These are phyloP conservation scores for Bothriochloa decipiens DNA, from an alignment of 176 grass and related monocot genomes.

Conservation along the genomic window DNA sequence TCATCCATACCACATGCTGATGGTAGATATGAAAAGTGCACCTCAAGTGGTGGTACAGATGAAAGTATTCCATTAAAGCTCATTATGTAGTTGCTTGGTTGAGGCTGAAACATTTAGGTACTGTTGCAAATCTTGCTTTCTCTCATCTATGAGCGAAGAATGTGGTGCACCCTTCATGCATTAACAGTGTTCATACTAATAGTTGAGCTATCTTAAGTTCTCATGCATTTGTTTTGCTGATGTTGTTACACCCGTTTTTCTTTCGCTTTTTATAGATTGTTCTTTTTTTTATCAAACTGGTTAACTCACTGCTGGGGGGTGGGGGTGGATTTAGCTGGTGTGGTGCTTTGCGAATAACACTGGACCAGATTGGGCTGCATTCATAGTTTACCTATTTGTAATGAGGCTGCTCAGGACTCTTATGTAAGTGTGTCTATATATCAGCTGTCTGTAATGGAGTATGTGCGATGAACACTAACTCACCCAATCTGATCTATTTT, in stretches of 20 bases:
- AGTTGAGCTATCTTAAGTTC: conserved; percentile 5
- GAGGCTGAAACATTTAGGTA: not conserved
- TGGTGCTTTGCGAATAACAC: not conserved
- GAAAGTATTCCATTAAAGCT: conserved; percentile 5
- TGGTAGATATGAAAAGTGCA: not conserved
- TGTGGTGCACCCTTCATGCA: conserved; percentile 12
- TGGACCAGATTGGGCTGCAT: not conserved
- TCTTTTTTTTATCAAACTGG: not conserved
- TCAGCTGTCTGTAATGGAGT: too few species aligned
- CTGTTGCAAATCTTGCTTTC: not conserved
- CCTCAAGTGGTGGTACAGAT: not conserved
- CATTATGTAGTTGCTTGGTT: conserved; percentile 4
- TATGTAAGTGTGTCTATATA: too few species aligned
- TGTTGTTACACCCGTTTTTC: not conserved
- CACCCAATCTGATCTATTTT: too few species aligned
- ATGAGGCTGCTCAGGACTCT: not conserved
- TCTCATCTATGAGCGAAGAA: conserved; percentile 2
- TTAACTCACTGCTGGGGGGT: not conserved
- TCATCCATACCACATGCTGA: not conserved
- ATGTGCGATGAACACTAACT: too few species aligned
- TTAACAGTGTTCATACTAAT: not conserved
- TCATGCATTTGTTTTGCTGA: conserved; percentile 7
- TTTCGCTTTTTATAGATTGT: not conserved
- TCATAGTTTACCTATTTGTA: not conserved
- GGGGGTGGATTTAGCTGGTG: not conserved